phyloP scores from a whole-genome alignment of 371 early-diverging fungal genomes.

The Rhizomucor pusillus region DNA sequence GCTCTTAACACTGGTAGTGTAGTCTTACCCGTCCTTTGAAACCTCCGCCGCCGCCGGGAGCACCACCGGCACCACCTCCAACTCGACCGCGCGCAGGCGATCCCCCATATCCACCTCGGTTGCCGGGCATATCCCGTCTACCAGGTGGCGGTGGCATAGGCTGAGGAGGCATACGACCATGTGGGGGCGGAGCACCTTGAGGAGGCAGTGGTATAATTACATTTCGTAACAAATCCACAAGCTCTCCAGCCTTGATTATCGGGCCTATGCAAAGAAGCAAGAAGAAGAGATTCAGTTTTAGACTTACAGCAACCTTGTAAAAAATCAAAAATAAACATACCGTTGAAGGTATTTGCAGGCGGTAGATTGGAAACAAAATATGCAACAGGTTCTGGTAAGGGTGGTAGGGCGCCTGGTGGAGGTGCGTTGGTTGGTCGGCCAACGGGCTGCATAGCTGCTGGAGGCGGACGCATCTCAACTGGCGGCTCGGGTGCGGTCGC shows the following conservation, averaged over 20 bases:
- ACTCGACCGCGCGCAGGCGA: constrained; percentile 13
- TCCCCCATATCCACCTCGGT: constrained; percentile 29
- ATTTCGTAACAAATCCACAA: constrained; percentile 51
- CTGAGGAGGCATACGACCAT: constrained; percentile 15
- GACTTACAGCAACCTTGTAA: not conserved
- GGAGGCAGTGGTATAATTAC: constrained; percentile 45
- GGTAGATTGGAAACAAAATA: constrained; percentile 58
- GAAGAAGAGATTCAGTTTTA: not conserved
- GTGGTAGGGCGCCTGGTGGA: constrained; percentile 6
- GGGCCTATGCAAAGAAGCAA: constrained; percentile 23
- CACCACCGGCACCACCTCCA: constrained; percentile 10
- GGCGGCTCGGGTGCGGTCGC: constrained; percentile 10
- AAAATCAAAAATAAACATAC: constrained; percentile 8
- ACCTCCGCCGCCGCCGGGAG: constrained; percentile 30
- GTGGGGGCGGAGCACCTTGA: constrained; percentile 16
- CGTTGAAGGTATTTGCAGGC: constrained; percentile 50
- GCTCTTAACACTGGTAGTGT: not conserved
- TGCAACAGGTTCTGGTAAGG: constrained; percentile 58
- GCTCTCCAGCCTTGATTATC: constrained; percentile 42
- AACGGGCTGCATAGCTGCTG: not conserved
- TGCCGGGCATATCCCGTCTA: constrained; percentile 16
- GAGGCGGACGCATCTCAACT: constrained; percentile 8
- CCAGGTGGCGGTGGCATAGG: constrained; percentile 26
- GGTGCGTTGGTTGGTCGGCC: constrained; percentile 8
- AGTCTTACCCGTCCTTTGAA: constrained; percentile 28